Conservation (phyloP, 305 asterid genomes). For the Fraxinus sp. region DNA sequence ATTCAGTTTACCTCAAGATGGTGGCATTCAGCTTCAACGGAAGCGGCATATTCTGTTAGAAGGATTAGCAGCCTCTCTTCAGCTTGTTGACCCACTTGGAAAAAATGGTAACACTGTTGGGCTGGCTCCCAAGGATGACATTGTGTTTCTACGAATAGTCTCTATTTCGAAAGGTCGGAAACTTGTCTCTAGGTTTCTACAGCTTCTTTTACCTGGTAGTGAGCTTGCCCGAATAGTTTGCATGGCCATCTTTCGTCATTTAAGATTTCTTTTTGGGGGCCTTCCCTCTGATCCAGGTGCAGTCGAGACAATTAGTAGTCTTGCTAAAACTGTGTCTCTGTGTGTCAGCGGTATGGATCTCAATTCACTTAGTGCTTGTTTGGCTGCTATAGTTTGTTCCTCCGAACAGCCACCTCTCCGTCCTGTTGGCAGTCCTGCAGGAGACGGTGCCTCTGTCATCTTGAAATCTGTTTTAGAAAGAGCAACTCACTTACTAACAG, state of each 20-base stretch:
- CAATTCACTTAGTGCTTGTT: constrained; percentile 87
- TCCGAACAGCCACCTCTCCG: constrained; percentile 96
- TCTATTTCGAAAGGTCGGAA: constrained; percentile 88
- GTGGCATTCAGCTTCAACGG: constrained; percentile 65
- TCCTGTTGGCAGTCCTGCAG: constrained; percentile 78
- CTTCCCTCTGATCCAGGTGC: constrained; percentile 66
- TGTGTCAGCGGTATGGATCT: constrained; percentile 79
- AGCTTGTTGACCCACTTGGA: constrained; percentile 87
- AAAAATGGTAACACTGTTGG: constrained; percentile 59
- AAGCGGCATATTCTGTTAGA: constrained; percentile 83
- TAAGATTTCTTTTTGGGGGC: constrained; percentile 77
- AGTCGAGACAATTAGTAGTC: constrained; percentile 47
- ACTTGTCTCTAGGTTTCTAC: constrained; percentile 75
- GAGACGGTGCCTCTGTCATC: constrained; percentile 87
- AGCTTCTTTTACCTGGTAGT: constrained; percentile 71
- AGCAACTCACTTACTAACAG: constrained; percentile 64
- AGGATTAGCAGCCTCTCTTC: constrained; percentile 92
- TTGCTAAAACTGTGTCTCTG: constrained; percentile 59
- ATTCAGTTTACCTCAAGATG: constrained; percentile 67
- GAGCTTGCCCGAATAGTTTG: constrained; percentile 89
- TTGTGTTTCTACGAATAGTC: constrained; percentile 72
- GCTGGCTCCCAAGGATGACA: constrained; percentile 74
- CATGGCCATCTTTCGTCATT: constrained; percentile 89
- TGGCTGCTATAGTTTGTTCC: constrained; percentile 95
- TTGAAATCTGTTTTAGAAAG: constrained; percentile 80